These are phyloP conservation scores for Lignosus rhinocerotis DNA, from an alignment of 1,284 basidiomycete genomes.

Conservation along the genomic window DNA sequence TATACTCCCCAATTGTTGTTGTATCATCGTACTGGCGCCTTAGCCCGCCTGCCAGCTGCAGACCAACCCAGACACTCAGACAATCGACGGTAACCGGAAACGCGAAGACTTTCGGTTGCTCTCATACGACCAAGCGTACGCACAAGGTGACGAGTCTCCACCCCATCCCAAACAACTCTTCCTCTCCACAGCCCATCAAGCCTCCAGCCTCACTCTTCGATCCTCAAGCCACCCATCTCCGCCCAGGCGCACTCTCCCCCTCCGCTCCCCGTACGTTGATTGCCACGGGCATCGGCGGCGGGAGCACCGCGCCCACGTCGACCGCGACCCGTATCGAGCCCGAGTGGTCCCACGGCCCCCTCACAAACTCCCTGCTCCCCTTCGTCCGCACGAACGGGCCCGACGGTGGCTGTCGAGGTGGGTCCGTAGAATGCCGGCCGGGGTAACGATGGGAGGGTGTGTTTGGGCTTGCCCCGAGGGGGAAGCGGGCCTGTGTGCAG, in stretches of 20 bases:
- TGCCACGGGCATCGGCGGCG: constrained; percentile 30
- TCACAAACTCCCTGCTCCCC: constrained; percentile 20
- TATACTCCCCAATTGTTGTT: neutral
- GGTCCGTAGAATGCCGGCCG: constrained; percentile 33
- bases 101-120: neutral
- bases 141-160: neutral
- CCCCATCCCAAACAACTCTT: neutral
- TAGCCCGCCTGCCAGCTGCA: neutral
- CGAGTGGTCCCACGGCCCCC: constrained; percentile 36
- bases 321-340: constrained; percentile 29
- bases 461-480: constrained; percentile 29
- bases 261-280: constrained; percentile 22
- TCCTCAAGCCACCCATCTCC: neutral
- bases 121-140: constrained; percentile 7
- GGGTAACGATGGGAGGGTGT: constrained; percentile 35
- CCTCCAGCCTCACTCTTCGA: neutral
- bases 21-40: neutral
- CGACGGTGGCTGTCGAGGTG: constrained; percentile 6
- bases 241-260: neutral
- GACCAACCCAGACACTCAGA: neutral
- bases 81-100: neutral
- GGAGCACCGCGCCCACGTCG: constrained; percentile 29
- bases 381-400: constrained; percentile 18
- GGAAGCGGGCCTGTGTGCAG: constrained; percentile 34
- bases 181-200: neutral